A percentile compares a stretch with the other conserved stretches of the same genome.
Conservation (phyloP, 192 early-diverging fungal species). For the Jimgerdemannia flammicorona region DNA sequence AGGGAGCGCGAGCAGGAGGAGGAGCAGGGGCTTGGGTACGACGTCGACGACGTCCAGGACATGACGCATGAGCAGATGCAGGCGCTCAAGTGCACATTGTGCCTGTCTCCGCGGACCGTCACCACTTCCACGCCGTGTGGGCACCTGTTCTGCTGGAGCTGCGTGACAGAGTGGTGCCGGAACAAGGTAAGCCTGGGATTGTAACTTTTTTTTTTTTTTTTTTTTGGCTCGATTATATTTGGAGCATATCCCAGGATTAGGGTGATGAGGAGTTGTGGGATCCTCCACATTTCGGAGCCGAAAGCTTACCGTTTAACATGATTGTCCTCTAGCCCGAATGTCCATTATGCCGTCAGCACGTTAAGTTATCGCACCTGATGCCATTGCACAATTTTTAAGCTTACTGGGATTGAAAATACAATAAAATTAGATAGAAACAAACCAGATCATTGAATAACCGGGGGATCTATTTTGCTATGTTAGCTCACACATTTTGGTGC, state of each 20-base stretch:
- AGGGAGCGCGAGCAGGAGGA: constrained; percentile 17
- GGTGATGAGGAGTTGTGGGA: too few relatives aligned
- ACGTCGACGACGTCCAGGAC: constrained; percentile 21
- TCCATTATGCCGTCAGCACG: constrained; percentile 84
- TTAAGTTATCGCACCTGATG: constrained; percentile 68
- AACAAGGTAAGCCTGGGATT: constrained; percentile 62
- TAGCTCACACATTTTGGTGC: too few relatives aligned
- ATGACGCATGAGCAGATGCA: constrained; percentile 30
- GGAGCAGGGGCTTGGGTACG: constrained; percentile 21
- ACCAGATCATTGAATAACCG: too few relatives aligned
- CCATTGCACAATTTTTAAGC: constrained; percentile 58
- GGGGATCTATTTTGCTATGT: too few relatives aligned
- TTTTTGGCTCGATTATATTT: too few relatives aligned
- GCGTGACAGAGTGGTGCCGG: constrained; percentile 89
- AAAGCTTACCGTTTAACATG: too few relatives aligned
- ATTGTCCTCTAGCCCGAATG: constrained; percentile 71
- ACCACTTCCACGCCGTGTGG: constrained; percentile 90
- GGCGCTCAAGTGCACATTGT: constrained; percentile 80
- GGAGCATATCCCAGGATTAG: too few relatives aligned
- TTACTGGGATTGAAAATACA: too few relatives aligned
- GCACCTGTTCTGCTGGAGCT: constrained; percentile 95
- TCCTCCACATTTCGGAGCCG: too few relatives aligned
- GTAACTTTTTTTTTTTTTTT: constrained; percentile 11
- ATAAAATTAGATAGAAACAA: too few relatives aligned
- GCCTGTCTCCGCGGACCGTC: constrained; percentile 68